A percentile compares a stretch with the other conserved stretches of the same genome.
Conservation (phyloP, 2,329 filamentous ascomycete species). For the Penicillium vulpinum region DNA sequence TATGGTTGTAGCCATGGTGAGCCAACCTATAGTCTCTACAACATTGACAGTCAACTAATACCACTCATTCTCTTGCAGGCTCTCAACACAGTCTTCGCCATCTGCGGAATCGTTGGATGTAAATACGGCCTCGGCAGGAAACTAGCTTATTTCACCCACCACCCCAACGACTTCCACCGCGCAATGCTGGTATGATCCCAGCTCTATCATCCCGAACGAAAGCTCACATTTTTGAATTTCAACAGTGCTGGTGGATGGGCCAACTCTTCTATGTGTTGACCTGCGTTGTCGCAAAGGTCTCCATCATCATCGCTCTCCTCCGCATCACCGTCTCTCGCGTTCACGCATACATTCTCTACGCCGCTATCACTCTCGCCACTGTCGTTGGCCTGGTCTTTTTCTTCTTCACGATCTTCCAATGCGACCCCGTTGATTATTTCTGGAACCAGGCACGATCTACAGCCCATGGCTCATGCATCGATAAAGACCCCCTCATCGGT, state of each 20-base stretch:
- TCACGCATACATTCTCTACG: conserved; percentile 50
- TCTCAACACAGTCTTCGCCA: conserved; percentile 29
- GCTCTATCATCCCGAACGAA: background rate
- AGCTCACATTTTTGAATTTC: background rate
- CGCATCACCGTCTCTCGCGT: conserved; percentile 48
- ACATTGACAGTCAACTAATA: background rate
- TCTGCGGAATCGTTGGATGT: conserved; percentile 29
- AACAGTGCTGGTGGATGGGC: conserved; percentile 51
- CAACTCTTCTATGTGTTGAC: conserved; percentile 53
- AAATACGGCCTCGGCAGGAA: conserved; percentile 27
- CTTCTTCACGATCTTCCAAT: conserved; percentile 54
- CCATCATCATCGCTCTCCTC: conserved; percentile 54
- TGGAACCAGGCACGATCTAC: conserved; percentile 40
- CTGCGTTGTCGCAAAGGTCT: conserved; percentile 50
- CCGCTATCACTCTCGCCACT: conserved; percentile 45
- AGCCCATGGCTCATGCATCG: conserved; percentile 44
- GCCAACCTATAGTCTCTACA: background rate
- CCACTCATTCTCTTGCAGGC: conserved; percentile 11
- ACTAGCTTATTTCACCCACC: conserved; percentile 17
- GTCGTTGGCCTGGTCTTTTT: conserved; percentile 50
- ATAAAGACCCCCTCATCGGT: conserved; percentile 49
- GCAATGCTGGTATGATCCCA: conserved; percentile 26
- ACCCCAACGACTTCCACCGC: conserved; percentile 21
- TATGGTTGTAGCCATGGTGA: conserved; percentile 35
- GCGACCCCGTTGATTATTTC: conserved; percentile 51